Percentiles rank a stretch among this genome's conserved stretches.
These are phyloP conservation scores for Bifiguratus adelaidae DNA, from an alignment of 192 early-diverging fungal genomes.

Conservation along the genomic window DNA sequence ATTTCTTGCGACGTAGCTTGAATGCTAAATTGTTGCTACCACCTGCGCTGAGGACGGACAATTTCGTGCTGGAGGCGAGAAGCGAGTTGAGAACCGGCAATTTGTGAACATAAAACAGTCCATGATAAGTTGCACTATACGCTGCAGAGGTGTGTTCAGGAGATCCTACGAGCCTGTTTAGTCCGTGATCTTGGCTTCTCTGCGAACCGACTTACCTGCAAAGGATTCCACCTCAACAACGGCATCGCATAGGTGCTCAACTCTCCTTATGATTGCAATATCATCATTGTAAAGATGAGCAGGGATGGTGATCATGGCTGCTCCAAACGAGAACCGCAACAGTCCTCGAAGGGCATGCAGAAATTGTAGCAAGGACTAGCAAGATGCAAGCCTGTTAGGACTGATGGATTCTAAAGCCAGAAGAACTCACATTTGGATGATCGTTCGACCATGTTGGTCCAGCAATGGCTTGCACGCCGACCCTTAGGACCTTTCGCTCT, in stretches of 20 bases:
- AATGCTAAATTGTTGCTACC: slow-evolving; percentile 73
- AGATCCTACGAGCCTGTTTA: slow-evolving; percentile 23
- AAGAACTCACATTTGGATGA: slow-evolving; percentile 31
- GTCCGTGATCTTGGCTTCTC: background rate
- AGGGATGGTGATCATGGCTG: slow-evolving; percentile 73
- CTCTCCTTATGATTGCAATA: slow-evolving; percentile 40
- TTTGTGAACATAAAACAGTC: slow-evolving; percentile 80
- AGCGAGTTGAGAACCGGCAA: slow-evolving; percentile 69
- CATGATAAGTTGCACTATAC: slow-evolving; percentile 72
- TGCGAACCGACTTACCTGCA: slow-evolving; percentile 46
- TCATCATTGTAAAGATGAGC: slow-evolving; percentile 57
- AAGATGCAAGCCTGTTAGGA: background rate
- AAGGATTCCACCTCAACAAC: slow-evolving; percentile 91
- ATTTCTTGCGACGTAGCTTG: slow-evolving; percentile 79
- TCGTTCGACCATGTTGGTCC: slow-evolving; percentile 69
- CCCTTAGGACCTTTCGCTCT: slow-evolving; percentile 59
- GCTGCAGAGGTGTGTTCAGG: slow-evolving; percentile 35
- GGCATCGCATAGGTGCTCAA: slow-evolving; percentile 77
- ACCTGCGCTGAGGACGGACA: slow-evolving; percentile 52
- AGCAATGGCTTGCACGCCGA: slow-evolving; percentile 72
- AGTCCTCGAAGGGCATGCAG: slow-evolving; percentile 63
- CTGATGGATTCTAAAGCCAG: background rate
- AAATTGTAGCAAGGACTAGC: slow-evolving; percentile 51
- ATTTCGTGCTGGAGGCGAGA: slow-evolving; percentile 52
- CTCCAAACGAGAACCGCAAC: slow-evolving; percentile 66